phyloP scores from a whole-genome alignment of 1,139 yeast genomes.

The Entelexis paramagnoliae region DNA sequence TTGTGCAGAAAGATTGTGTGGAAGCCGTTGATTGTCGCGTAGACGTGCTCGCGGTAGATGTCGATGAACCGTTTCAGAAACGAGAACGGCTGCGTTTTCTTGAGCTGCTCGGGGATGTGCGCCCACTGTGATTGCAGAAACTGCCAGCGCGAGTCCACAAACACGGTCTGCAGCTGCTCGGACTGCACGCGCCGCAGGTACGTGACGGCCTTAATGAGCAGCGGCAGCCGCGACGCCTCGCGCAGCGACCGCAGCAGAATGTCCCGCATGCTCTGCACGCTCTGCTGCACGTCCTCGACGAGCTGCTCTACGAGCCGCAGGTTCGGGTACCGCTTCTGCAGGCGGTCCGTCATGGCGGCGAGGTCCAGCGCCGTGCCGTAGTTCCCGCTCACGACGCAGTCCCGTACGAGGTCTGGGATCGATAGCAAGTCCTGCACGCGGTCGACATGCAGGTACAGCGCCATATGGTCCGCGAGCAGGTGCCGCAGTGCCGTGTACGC shows the following conservation, averaged over 20 bases:
- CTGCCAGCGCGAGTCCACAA: slow-evolving; percentile 31
- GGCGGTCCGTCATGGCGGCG: slow-evolving; percentile 56
- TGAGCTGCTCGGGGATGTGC: slow-evolving; percentile 32
- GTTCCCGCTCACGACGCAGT: slow-evolving; percentile 80
- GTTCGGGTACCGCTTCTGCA: slow-evolving; percentile 58
- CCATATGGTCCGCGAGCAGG: slow-evolving; percentile 23
- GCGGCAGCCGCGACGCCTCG: slow-evolving; percentile 68
- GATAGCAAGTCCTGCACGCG: slow-evolving; percentile 69
- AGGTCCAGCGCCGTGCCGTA: slow-evolving; percentile 83
- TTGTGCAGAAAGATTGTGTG: slow-evolving; percentile 43
- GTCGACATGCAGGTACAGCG: slow-evolving; percentile 47
- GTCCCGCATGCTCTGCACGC: slow-evolving; percentile 40
- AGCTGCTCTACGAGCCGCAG: slow-evolving; percentile 48
- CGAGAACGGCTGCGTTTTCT: slow-evolving; percentile 38
- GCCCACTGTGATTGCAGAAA: slow-evolving; percentile 39
- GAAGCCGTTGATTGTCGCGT: slow-evolving; percentile 59
- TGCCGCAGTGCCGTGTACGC: slow-evolving; percentile 14
- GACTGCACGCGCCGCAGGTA: slow-evolving; percentile 49
- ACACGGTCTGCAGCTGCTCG: slow-evolving; percentile 30
- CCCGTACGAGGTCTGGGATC: slow-evolving; percentile 66
- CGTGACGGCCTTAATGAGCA: slow-evolving; percentile 66
- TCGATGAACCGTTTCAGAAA: slow-evolving; percentile 73
- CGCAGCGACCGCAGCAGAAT: slow-evolving; percentile 54
- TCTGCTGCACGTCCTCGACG: slow-evolving; percentile 29
- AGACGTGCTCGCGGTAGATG: slow-evolving; percentile 70